Conservation (phyloP, 768 basidiomycete genomes). For the Tephrocybe sp. region DNA sequence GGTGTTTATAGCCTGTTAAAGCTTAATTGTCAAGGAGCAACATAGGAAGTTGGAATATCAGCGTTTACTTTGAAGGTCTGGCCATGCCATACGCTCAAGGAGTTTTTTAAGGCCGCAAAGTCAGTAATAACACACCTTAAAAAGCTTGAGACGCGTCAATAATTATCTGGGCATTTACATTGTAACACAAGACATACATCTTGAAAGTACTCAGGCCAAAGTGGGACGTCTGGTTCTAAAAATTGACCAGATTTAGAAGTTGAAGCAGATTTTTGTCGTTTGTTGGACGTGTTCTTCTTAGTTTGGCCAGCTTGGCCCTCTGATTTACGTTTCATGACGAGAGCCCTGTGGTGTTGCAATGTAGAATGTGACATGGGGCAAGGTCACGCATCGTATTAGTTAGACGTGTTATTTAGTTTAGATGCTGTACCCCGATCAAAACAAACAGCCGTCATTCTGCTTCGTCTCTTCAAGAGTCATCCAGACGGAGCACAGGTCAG, state of each 20-base stretch:
- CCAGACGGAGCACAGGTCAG: slow-evolving; percentile 1
- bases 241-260: slow-evolving; percentile 2
- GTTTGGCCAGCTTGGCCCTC: not conserved
- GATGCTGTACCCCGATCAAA: too few relatives aligned
- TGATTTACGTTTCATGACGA: slow-evolving; percentile 17
- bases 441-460: too few relatives aligned
- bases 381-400: not conserved
- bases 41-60: not conserved
- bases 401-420: slow-evolving; percentile 7
- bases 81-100: not conserved
- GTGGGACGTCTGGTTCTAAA: not conserved
- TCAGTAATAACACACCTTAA: slow-evolving; percentile 5
- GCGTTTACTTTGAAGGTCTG: slow-evolving; percentile 11
- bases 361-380: too few relatives aligned
- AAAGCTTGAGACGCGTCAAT: slow-evolving; percentile 26
- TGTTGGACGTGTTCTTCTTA: slow-evolving; percentile 6
- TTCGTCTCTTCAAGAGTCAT: not conserved
- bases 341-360: too few relatives aligned
- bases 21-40: not conserved
- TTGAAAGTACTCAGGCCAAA: slow-evolving; percentile 69
- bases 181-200: slow-evolving; percentile 35
- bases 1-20: slow-evolving; percentile 75
- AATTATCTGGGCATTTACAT: not conserved
- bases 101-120: too few relatives aligned
- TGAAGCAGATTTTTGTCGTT: slow-evolving; percentile 1